Conservation (phyloP, 2,329 filamentous ascomycete species). For the Xylaria sp. region DNA sequence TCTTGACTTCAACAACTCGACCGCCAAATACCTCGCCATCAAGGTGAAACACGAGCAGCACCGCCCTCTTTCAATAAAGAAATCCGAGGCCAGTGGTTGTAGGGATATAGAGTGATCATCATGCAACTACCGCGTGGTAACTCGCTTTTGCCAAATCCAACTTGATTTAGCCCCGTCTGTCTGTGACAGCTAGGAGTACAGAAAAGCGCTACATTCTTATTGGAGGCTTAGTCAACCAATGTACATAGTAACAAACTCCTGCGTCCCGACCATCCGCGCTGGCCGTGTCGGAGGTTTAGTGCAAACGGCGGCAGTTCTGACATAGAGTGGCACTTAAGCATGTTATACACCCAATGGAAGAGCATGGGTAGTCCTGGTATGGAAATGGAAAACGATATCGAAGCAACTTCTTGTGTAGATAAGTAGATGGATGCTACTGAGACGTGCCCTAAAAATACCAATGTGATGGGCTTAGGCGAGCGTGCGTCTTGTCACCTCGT, state of each 20-base stretch:
- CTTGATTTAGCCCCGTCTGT: conserved; percentile 31
- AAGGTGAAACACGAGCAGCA: conserved; percentile 8
- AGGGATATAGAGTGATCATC: conserved; percentile 32
- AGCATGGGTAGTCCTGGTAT: not conserved
- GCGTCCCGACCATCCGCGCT: not conserved
- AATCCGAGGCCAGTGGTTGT: conserved; percentile 9
- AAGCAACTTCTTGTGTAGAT: not conserved
- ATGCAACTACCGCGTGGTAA: conserved; percentile 16
- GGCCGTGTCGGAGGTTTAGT: conserved; percentile 13
- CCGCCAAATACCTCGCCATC: not conserved
- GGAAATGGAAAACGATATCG: conserved; percentile 3
- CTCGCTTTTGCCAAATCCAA: conserved; percentile 32
- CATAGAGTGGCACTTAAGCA: not conserved
- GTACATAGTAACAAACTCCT: conserved; percentile 1
- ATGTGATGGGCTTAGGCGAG: not conserved
- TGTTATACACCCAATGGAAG: not conserved
- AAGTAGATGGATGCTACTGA: not conserved
- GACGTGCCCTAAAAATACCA: not conserved
- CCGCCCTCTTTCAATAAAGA: not conserved
- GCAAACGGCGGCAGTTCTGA: conserved; percentile 18
- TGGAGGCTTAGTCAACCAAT: conserved; percentile 6
- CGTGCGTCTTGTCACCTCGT: not conserved
- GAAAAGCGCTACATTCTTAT: conserved; percentile 24
- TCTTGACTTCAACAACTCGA: not conserved
- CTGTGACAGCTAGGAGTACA: conserved; percentile 29